Evolutionary conservation across 306 rosid genomes (phyloP), one percentile per base, ranked within the genome.

Genomic region (Adenanthera pavonina): DNA sequence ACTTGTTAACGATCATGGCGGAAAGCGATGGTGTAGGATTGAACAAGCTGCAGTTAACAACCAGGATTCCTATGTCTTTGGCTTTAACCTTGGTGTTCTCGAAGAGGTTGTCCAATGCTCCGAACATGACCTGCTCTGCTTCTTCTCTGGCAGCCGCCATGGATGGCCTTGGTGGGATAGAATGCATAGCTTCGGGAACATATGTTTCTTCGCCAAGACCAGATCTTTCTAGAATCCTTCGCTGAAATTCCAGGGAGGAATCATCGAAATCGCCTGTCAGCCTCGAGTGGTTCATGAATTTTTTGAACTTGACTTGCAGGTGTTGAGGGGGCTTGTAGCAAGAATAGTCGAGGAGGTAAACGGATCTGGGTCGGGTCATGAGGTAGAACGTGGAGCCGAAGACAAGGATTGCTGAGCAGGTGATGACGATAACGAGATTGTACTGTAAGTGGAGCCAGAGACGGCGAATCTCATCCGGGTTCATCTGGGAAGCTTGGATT

Each of bases 11-110:
- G 34, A 90, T 90, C 88, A 90, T 87, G 8, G 97, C 88, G 0
- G 94, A 89, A 30, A 90, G 88, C 0, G 97, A 92, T n/a, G 97
- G 97, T 0, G 92, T 87, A 3, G 93, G 92, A 68, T 87, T 89
- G 76, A 92, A 92, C 81, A 92, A 61, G 43, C 97, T 89, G 46
- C 94, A 92, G 76, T 92, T 90, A 16, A 90, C 94, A 44, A 92
- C 85, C 34, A 90, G 89, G n/a, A 92, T 78, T 3, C 94, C 92
- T 34, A 90, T 85, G 54, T 90, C 89, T 49, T 88, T 89, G 0
- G 94, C 88, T 12, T 83, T 85, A 25, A 90, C 62, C 14, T 76
- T 85, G 1, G 92, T 82, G 13, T 89, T 87, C 0, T 87, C 86
- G 15, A 90, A 90, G 3, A 90, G 89, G 35, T 73, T 84, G 68